Evolutionary conservation across 2,329 filamentous ascomycete genomes (phyloP).

Genomic region (Ploettnerulaceae sp.): DNA sequence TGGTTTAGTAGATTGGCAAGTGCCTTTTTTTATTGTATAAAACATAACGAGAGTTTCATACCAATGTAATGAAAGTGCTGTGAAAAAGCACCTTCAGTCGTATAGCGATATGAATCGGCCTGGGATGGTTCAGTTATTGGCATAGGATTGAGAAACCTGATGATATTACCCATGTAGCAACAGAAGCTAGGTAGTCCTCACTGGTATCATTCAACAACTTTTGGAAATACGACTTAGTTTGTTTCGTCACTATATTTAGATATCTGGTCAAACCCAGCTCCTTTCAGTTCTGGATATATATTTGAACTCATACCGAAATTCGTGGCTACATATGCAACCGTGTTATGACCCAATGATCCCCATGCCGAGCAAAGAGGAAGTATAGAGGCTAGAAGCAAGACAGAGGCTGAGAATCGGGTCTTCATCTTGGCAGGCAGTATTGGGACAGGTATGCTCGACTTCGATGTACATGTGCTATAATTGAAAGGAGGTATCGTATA

Average conservation of each 20-base stretch:
- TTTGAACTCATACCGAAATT: conserved; percentile 39
- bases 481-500: too few relatives aligned
- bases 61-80: conserved; percentile 60
- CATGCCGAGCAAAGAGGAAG: conserved; percentile 23
- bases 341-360: conserved; percentile 56
- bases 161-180: conserved; percentile 52
- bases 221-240: conserved; percentile 55
- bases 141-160: neutral
- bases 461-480: neutral
- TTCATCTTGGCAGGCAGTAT: conserved; percentile 14
- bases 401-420: conserved; percentile 4
- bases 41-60: neutral
- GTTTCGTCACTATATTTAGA: conserved; percentile 41
- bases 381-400: conserved; percentile 17
- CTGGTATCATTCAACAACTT: conserved; percentile 50
- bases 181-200: conserved; percentile 54
- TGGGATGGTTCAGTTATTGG: neutral
- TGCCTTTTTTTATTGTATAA: too few relatives aligned
- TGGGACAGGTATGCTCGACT: neutral
- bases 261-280: neutral
- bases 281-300: neutral
- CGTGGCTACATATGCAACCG: conserved; percentile 58
- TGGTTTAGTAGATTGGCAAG: too few relatives aligned
- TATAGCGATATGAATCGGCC: conserved; percentile 57
- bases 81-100: conserved; percentile 56